phyloP scores from a whole-genome alignment of 140 eudicot species.

The Oenanthe javanica region DNA sequence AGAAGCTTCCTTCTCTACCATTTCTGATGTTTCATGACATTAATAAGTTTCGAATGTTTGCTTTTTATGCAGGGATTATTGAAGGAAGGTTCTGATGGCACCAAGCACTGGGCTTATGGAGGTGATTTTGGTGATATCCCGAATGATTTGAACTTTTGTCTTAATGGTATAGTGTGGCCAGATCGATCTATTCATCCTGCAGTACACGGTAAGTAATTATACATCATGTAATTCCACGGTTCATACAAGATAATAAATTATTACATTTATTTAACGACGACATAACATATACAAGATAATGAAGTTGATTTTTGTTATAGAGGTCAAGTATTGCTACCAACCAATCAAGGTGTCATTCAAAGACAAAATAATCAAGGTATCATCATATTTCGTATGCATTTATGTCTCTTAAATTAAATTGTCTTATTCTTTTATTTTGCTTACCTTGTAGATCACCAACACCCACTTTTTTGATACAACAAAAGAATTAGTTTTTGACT shows the following conservation, averaged over 20 bases:
- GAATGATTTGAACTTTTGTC: constrained; percentile 86
- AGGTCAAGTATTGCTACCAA: constrained; percentile 86
- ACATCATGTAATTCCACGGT: not conserved
- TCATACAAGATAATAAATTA: not conserved
- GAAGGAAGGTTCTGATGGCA: constrained; percentile 66
- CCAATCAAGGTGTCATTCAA: constrained; percentile 66
- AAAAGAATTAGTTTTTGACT: constrained; percentile 49
- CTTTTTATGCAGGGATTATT: constrained; percentile 43
- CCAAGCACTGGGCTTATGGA: constrained; percentile 90
- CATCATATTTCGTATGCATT: constrained; percentile 3
- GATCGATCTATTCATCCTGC: constrained; percentile 98
- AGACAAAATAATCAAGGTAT: constrained; percentile 67
- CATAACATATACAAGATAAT: not conserved
- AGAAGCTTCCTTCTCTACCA: not conserved
- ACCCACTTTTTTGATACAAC: constrained; percentile 69
- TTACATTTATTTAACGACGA: not conserved
- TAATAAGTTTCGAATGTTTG: constrained; percentile 2
- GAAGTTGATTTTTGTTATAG: constrained; percentile 32
- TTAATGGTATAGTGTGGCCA: constrained; percentile 83
- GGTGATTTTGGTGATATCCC: constrained; percentile 92
- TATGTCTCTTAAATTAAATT: not conserved
- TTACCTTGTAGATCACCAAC: constrained; percentile 55
- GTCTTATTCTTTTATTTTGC: constrained; percentile 8
- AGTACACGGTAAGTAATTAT: constrained; percentile 50
- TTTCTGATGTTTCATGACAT: not conserved